Percentiles rank a stretch among this genome's conserved stretches.
Evolutionary conservation across 2,329 filamentous ascomycete species (phyloP).

Genomic region (Alternaria solani): DNA sequence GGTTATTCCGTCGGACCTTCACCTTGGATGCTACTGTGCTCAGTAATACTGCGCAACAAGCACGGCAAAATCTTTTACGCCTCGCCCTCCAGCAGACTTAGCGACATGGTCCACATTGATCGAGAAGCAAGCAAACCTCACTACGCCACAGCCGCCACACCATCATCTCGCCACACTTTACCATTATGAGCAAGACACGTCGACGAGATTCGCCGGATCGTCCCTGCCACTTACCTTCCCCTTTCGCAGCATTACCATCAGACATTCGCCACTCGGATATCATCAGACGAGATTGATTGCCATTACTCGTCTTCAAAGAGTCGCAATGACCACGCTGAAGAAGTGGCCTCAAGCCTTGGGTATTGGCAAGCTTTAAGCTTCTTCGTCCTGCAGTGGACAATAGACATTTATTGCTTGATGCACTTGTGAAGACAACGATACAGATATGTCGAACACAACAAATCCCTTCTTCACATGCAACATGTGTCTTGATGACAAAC

Average conservation of each 20-base stretch:
- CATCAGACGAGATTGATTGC: neutral
- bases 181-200: neutral
- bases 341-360: too few relatives aligned
- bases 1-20: neutral
- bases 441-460: too few relatives aligned
- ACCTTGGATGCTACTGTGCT: neutral
- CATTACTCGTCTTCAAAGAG: neutral
- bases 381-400: too few relatives aligned
- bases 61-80: neutral
- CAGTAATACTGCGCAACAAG: neutral
- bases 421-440: too few relatives aligned
- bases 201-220: slow-evolving; percentile 8
- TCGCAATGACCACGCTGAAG: too few relatives aligned
- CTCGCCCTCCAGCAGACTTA: neutral
- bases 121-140: neutral
- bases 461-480: too few relatives aligned
- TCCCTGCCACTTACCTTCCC: neutral
- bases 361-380: too few relatives aligned
- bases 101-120: neutral
- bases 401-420: too few relatives aligned
- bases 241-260: neutral
- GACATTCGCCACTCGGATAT: neutral
- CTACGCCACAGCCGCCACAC: slow-evolving; percentile 3
- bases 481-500: too few relatives aligned
- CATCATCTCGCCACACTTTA: neutral